Base-by-base conservation (phyloP, 2,329 filamentous ascomycete species). In the Talaromyces sp. region DNA sequence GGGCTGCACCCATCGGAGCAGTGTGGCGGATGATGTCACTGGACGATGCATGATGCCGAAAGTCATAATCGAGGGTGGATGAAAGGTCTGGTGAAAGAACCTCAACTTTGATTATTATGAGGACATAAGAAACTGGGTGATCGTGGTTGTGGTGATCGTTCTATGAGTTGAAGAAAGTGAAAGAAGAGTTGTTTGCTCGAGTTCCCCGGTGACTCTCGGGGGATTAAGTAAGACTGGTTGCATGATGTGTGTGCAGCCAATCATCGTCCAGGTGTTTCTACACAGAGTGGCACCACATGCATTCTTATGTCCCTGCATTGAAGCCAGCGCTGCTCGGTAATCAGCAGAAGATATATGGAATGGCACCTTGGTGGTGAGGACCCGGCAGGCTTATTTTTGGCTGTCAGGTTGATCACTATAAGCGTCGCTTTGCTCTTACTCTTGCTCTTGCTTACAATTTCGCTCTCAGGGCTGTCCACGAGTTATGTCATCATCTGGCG, bases 21-120 rank as follows among this genome's bases (percentile, higher is more conserved):
- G 64, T 40, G 70, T 68, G 57, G 72, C 62, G 61, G 75, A 79
- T 75, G 77, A 78, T 77, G 75, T 77, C 73, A 79, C 74, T 40
- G 73, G 61, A 39, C 65, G 65, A 24, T 68, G 70, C 59, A 73
- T 55, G 51, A 66, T 70, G 60, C 65, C 68, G 52, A 77, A 61
- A 51, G 72, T 73, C 76, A 78, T 79, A 49, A 50, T 67, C 55
- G 39, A 30, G 41, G 52, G 48, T 41, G 24, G 51, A 20, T 22
- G 42, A 36, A 47, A 22, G 54, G 53, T 32, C 39, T 48, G 43
- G 47, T n/a, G 19, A 47, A 16, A 30, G 46, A 24, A 11, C 36
- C 36, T 49, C 36, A 36, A 49, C 27, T 11, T 4, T 27, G 17
- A 46, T 43, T 29, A 33, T 45, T 67, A 67, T 62, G 47, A 11